phyloP scores from a whole-genome alignment of 2,329 filamentous ascomycete genomes.

The Neonectria ditissima region DNA sequence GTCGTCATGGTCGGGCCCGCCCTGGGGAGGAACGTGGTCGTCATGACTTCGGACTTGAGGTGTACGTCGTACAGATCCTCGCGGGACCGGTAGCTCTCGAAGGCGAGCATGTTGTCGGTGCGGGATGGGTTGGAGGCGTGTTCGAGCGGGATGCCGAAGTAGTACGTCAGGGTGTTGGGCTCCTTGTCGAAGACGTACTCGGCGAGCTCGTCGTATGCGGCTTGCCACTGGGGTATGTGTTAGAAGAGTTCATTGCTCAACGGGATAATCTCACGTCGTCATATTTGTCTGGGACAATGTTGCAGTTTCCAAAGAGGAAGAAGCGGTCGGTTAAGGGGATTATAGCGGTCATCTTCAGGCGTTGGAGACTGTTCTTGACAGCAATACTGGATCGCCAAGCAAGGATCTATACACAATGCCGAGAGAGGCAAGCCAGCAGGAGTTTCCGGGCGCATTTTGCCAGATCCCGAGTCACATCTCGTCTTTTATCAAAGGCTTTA shows the following conservation, averaged over 20 bases:
- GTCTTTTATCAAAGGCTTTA: too few species aligned
- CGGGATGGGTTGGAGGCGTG: conserved; percentile 36
- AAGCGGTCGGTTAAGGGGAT: conserved; percentile 30
- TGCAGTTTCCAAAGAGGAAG: conserved; percentile 48
- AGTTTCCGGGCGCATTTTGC: background rate
- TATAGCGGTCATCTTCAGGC: conserved; percentile 5
- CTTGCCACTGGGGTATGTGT: conserved; percentile 51
- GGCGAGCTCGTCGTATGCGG: conserved; percentile 53
- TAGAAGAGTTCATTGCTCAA: background rate
- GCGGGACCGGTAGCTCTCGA: conserved; percentile 37
- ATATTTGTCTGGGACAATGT: conserved; percentile 52
- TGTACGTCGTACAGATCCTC: conserved; percentile 41
- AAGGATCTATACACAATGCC: background rate
- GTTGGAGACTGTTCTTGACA: background rate
- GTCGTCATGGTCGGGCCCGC: conserved; percentile 40
- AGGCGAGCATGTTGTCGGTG: conserved; percentile 41
- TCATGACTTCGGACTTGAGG: conserved; percentile 38
- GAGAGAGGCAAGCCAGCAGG: background rate
- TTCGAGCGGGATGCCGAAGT: conserved; percentile 55
- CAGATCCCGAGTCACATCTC: background rate
- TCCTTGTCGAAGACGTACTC: conserved; percentile 50
- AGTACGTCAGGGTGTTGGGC: conserved; percentile 54
- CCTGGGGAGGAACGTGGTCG: conserved; percentile 32
- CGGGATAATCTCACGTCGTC: conserved; percentile 40
- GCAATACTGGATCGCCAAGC: background rate